A percentile compares a stretch with the other conserved stretches of the same genome.
Evolutionary conservation across 2,329 filamentous ascomycete genomes (phyloP).

Genomic region (Cytospora schulzeri): DNA sequence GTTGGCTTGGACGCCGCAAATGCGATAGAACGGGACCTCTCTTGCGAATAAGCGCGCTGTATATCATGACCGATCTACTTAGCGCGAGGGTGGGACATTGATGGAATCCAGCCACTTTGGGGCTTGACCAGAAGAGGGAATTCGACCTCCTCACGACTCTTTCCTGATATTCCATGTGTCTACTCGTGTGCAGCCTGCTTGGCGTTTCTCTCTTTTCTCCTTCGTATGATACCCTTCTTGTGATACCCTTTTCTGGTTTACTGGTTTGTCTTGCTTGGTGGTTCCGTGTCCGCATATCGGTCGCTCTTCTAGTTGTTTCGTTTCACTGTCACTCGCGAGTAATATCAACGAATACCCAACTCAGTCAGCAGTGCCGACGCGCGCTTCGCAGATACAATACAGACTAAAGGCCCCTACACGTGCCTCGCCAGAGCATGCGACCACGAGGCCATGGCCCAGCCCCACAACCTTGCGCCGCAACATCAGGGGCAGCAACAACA

Average conservation of each 20-base stretch:
- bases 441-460: slow-evolving; percentile 3
- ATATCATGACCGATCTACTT: neutral
- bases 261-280: neutral
- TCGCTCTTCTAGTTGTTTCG: neutral
- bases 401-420: neutral
- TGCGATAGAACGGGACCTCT: neutral
- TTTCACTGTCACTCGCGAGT: neutral
- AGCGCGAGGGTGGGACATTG: slow-evolving; percentile 1
- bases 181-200: neutral
- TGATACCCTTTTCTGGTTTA: neutral
- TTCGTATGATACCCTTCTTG: neutral
- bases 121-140: slow-evolving; percentile 1
- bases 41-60: neutral
- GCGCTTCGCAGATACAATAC: neutral
- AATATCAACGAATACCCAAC: neutral
- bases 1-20: slow-evolving; percentile 7
- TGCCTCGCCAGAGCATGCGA: neutral
- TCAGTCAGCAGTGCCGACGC: neutral
- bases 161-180: neutral
- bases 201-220: too few species aligned
- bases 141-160: neutral
- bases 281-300: neutral
- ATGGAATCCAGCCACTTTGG: slow-evolving; percentile 17
- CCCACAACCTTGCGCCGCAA: neutral
- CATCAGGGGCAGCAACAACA: neutral